Percentiles rank a stretch among this genome's conserved stretches.
phyloP scores from a whole-genome alignment of 2,329 filamentous ascomycete species.

The Pyrenophora tritici-repentis region DNA sequence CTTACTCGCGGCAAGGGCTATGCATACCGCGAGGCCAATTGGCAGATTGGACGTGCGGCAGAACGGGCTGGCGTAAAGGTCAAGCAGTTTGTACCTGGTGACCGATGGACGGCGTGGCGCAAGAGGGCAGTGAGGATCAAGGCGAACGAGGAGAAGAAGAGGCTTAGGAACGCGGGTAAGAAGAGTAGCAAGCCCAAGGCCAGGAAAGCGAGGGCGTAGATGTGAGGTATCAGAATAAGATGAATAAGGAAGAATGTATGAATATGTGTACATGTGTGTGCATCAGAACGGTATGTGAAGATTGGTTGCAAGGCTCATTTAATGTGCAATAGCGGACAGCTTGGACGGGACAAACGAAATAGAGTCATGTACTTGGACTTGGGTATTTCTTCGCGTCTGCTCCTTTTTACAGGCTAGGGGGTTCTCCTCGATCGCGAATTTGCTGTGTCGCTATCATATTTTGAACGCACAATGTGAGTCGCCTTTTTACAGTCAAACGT shows the following conservation, averaged over 20 bases:
- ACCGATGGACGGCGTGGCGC: constrained; percentile 69
- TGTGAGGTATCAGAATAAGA: neutral
- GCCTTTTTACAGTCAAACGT: no score
- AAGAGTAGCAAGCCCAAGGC: constrained; percentile 39
- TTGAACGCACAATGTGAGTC: no score
- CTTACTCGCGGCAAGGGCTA: constrained; percentile 57
- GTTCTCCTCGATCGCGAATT: no score
- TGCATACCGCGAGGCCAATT: constrained; percentile 69
- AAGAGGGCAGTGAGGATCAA: constrained; percentile 60
- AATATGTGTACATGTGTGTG: neutral
- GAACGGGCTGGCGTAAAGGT: constrained; percentile 65
- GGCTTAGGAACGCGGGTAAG: constrained; percentile 54
- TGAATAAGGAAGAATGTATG: neutral
- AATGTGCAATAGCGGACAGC: neutral
- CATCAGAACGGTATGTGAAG: neutral
- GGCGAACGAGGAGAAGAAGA: constrained; percentile 60
- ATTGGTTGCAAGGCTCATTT: neutral
- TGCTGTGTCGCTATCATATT: no score
- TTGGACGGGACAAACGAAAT: no score
- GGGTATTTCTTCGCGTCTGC: no score
- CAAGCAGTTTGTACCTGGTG: constrained; percentile 60
- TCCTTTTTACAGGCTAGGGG: no score
- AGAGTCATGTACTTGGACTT: no score
- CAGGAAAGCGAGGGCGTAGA: constrained; percentile 27
- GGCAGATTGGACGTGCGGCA: constrained; percentile 67